Evolutionary conservation across 768 basidiomycete species (phyloP).

Genomic region (Rhizopogon vinicolor): DNA sequence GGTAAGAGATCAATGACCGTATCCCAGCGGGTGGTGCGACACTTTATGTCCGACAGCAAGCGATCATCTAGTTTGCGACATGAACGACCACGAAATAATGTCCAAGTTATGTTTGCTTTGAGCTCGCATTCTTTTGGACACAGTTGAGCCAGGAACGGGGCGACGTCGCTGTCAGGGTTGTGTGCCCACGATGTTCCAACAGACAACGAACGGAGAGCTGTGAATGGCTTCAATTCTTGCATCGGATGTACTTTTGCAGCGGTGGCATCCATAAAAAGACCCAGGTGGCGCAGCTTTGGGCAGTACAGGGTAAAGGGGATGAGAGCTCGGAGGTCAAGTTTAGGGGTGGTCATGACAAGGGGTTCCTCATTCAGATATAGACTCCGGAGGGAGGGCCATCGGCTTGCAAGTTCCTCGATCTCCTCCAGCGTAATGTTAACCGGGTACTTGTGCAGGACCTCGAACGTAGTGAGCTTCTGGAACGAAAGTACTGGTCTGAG

Average conservation of each 20-base stretch:
- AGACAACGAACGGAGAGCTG: constrained; percentile 25
- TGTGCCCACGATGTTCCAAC: constrained; percentile 47
- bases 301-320: constrained; percentile 38
- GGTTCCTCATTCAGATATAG: constrained; percentile 34
- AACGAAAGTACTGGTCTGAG: too few relatives aligned
- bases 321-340: constrained; percentile 34
- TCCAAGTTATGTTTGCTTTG: constrained; percentile 48
- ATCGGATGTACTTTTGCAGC: constrained; percentile 12
- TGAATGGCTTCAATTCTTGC: constrained; percentile 11
- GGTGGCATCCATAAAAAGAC: constrained; percentile 33
- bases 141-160: constrained; percentile 54
- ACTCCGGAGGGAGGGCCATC: too few relatives aligned
- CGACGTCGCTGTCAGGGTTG: constrained; percentile 34
- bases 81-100: constrained; percentile 10
- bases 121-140: constrained; percentile 39
- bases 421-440: too few relatives aligned
- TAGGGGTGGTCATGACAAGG: constrained; percentile 16
- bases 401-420: too few relatives aligned
- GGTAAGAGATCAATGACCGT: constrained; percentile 40
- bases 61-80: constrained; percentile 7
- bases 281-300: constrained; percentile 30
- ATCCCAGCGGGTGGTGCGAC: constrained; percentile 34
- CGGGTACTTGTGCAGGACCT: too few relatives aligned
- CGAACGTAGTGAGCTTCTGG: too few relatives aligned
- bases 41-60: constrained; percentile 5